These are phyloP conservation scores for Pichia sp. DNA, from an alignment of 1,139 yeast species.

Conservation along the genomic window DNA sequence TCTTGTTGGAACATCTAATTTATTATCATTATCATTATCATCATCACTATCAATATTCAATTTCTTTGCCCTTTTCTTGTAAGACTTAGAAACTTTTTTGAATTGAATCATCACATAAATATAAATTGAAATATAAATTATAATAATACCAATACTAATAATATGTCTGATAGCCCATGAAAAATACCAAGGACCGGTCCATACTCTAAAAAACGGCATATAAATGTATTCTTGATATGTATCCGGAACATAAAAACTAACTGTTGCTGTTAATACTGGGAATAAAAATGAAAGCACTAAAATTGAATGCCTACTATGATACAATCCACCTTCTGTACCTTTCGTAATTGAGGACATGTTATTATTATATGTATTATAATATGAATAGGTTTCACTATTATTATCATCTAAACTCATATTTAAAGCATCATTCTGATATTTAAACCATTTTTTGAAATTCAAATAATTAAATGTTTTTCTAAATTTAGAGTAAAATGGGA, in stretches of 20 bases:
- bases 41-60: background rate
- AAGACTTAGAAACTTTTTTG: conserved; percentile 33
- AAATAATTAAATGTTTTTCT: background rate
- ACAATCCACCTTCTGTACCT: conserved; percentile 70
- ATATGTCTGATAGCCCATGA: conserved; percentile 82
- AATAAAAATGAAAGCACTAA: conserved; percentile 54
- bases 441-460: background rate
- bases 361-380: conserved; percentile 16
- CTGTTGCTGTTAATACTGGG: conserved; percentile 65
- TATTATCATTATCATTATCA: background rate
- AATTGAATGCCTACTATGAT: conserved; percentile 50
- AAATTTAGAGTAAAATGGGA: no score
- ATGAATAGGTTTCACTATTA: background rate
- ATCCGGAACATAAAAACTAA: conserved; percentile 54
- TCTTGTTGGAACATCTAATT: background rate
- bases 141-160: conserved; percentile 55
- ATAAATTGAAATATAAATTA: conserved; percentile 67
- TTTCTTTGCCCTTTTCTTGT: conserved; percentile 8
- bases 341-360: conserved; percentile 14
- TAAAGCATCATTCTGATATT: background rate
- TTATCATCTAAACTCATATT: background rate
- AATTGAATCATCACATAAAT: conserved; percentile 63
- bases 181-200: conserved; percentile 67
- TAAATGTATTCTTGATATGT: conserved; percentile 63
- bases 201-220: conserved; percentile 76